phyloP scores from a whole-genome alignment of 2,329 filamentous ascomycete genomes.

The Alternaria sp. region DNA sequence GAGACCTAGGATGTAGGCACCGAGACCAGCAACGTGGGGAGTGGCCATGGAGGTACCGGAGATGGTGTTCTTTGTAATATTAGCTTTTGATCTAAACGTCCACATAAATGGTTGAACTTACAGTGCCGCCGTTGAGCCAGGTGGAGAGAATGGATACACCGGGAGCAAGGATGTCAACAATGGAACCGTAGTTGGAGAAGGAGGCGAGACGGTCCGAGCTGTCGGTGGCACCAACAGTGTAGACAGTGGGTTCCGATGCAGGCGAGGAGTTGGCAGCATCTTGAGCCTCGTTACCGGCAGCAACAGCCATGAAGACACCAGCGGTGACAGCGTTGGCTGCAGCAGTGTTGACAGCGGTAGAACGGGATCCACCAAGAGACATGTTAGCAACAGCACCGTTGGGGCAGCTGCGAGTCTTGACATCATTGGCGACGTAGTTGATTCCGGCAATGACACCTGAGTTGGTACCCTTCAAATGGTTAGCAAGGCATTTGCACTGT shows the following conservation, averaged over 20 bases:
- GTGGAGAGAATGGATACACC: slow-evolving; percentile 58
- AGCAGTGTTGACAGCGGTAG: slow-evolving; percentile 51
- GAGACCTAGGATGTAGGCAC: slow-evolving; percentile 70
- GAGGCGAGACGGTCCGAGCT: slow-evolving; percentile 46
- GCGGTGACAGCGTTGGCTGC: slow-evolving; percentile 46
- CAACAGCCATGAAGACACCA: slow-evolving; percentile 53
- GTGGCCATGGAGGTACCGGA: slow-evolving; percentile 73
- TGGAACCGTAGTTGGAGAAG: slow-evolving; percentile 53
- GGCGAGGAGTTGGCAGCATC: slow-evolving; percentile 49
- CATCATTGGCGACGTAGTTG: slow-evolving; percentile 48
- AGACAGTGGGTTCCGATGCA: slow-evolving; percentile 50
- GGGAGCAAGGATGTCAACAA: slow-evolving; percentile 53
- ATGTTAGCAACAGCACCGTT: slow-evolving; percentile 51
- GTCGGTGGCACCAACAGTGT: slow-evolving; percentile 54
- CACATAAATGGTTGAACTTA: slow-evolving; percentile 18
- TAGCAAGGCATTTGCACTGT: slow-evolving; percentile 14
- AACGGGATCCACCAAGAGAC: slow-evolving; percentile 53
- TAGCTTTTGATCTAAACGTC: slow-evolving; percentile 7
- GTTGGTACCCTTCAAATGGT: slow-evolving; percentile 47
- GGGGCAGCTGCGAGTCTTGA: slow-evolving; percentile 46
- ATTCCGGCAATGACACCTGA: slow-evolving; percentile 53
- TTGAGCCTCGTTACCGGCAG: slow-evolving; percentile 51
- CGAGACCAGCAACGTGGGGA: slow-evolving; percentile 75
- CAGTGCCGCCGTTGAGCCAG: slow-evolving; percentile 54
- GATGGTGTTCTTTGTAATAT: slow-evolving; percentile 56